Percentiles rank a stretch among this genome's conserved stretches.
Evolutionary conservation across 805 yeast genomes (phyloP).

Genomic region (Yueomyces sinensis): DNA sequence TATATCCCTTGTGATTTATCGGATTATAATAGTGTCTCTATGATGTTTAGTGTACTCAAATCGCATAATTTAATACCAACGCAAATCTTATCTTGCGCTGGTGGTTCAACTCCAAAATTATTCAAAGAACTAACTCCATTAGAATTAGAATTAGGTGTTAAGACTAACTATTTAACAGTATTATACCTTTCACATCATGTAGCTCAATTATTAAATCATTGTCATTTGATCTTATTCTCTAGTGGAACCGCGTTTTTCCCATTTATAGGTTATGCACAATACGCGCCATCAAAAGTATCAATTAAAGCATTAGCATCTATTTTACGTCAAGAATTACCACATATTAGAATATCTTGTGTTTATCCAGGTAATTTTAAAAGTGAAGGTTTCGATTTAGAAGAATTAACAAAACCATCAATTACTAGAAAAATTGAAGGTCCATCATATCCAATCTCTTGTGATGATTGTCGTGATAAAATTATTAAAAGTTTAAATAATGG

Average conservation of each 20-base stretch:
- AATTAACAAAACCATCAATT: slow-evolving; percentile 72
- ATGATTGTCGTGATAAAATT: slow-evolving; percentile 50
- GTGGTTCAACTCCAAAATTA: slow-evolving; percentile 67
- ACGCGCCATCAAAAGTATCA: slow-evolving; percentile 84
- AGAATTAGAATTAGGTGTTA: slow-evolving; percentile 50
- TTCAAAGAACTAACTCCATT: slow-evolving; percentile 50
- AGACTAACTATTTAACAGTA: slow-evolving; percentile 61
- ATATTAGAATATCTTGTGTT: slow-evolving; percentile 57
- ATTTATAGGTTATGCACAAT: slow-evolving; percentile 81
- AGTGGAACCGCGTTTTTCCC: slow-evolving; percentile 77
- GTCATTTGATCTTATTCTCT: slow-evolving; percentile 52
- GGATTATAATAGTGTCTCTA: slow-evolving; percentile 34
- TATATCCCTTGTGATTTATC: slow-evolving; percentile 58
- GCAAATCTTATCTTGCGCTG: slow-evolving; percentile 75
- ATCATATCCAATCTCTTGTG: slow-evolving; percentile 54
- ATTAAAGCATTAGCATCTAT: slow-evolving; percentile 60
- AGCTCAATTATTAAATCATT: slow-evolving; percentile 28
- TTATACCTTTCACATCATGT: slow-evolving; percentile 55
- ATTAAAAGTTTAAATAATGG: slow-evolving; percentile 47
- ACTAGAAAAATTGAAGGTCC: slow-evolving; percentile 80
- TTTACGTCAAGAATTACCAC: slow-evolving; percentile 73
- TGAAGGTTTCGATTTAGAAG: slow-evolving; percentile 78
- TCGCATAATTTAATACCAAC: slow-evolving; percentile 41
- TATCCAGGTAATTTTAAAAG: slow-evolving; percentile 84
- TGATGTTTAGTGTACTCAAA: slow-evolving; percentile 10